Evolutionary conservation across 805 yeast species (phyloP), one percentile per base, ranked within the genome.

Genomic region (Yamadazyma nakazawae): DNA sequence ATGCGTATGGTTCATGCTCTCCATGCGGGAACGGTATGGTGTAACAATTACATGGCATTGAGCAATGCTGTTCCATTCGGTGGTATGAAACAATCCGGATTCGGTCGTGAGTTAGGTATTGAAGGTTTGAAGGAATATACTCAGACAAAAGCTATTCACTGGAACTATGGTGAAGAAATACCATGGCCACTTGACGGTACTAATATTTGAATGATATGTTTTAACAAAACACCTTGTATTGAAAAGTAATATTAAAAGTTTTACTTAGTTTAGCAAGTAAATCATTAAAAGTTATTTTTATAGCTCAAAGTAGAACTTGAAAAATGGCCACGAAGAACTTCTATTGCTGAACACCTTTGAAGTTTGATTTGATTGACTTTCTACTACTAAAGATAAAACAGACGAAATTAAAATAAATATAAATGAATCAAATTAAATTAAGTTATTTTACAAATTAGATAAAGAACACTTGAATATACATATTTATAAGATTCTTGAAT

Each of bases 11-110:
- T 52, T 10, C 47, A 49, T 31, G 49, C 46, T 18, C 63, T 85
- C 46, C 76, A 80, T 54, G 81, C 86, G 5, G 92, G 92, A 21
- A 78, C 79, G 43, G 81, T 84, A 24, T 85, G 85, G 80, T 68
- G 85, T 57, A 85, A 85, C 66, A 75, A 84, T 12, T 81, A 84
- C 44, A 84, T 84, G 57, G 85, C 80, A 54, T 80, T 81, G 57
- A 82, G 81, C 57, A 65, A 74, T 53, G 75, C 76, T 54, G 80
- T 85, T 42, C 72, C 72, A 24, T 67, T 67, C 42, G 72, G 72
- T n/a, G 72, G 72, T 30, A 64, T 58, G 48, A 65, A 66, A 55
- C 57, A 57, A 56, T 57, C 63, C 24, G 72, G 72, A 46, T 75
- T 85, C 52, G 72, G 72, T 28, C 54, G 70, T 51, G 70, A 66